A percentile compares a stretch with the other conserved stretches of the same genome.
phyloP scores from a whole-genome alignment of 2,329 filamentous ascomycete species.

The Xylaria sp. region DNA sequence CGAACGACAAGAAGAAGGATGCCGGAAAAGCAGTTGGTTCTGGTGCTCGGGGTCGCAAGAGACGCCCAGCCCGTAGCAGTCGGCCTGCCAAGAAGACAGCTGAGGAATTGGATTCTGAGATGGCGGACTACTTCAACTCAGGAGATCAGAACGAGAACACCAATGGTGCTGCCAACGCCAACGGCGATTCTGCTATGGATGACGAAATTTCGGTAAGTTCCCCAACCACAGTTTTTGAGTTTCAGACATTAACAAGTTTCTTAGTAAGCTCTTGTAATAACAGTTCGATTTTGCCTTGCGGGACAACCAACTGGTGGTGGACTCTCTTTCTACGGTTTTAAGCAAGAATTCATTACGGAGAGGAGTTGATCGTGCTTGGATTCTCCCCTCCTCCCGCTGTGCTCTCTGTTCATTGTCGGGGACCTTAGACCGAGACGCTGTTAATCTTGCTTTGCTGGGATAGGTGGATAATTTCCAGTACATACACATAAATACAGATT shows the following conservation, averaged over 20 bases:
- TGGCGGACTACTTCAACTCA: conserved; percentile 90
- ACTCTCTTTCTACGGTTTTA: not conserved
- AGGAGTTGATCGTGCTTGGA: conserved; percentile 21
- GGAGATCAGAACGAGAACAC: conserved; percentile 58
- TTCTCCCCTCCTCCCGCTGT: not conserved
- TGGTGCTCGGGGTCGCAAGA: conserved; percentile 61
- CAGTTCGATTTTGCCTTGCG: not conserved
- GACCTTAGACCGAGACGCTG: not conserved
- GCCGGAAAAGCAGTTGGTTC: conserved; percentile 57
- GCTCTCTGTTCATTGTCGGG: not conserved
- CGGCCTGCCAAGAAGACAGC: conserved; percentile 86
- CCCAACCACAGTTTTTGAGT: not conserved
- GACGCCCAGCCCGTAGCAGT: conserved; percentile 66
- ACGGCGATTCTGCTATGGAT: conserved; percentile 72
- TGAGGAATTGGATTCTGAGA: conserved; percentile 96
- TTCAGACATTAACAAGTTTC: conserved; percentile 14
- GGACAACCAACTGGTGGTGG: conserved; percentile 9
- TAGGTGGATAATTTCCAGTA: conserved; percentile 20
- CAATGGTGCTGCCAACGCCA: conserved; percentile 53
- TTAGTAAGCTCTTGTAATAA: conserved; percentile 25
- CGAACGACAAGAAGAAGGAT: conserved; percentile 74
- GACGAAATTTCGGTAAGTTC: conserved; percentile 64
- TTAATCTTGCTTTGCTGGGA: conserved; percentile 13
- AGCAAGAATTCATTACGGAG: not conserved
- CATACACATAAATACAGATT: conserved; percentile 34